Conservation (phyloP, 192 early-diverging fungal genomes). For the Backusella morwellensis region DNA sequence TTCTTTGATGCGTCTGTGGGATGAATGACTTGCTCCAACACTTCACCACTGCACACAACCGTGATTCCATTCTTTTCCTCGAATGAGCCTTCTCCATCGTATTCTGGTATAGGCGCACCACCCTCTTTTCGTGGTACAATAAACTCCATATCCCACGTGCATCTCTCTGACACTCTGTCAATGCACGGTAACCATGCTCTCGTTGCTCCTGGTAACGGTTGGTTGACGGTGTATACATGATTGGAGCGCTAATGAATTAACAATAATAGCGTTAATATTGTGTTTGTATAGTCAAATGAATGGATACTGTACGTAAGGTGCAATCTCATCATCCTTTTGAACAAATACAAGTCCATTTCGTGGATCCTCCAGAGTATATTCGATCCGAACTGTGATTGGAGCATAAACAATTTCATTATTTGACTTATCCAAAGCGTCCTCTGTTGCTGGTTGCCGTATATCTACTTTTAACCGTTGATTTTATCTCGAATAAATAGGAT, state of each 20-base stretch:
- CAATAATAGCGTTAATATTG: neutral
- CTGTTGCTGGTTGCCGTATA: neutral
- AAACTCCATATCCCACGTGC: constrained; percentile 81
- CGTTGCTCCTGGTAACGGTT: constrained; percentile 61
- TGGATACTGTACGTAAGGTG: constrained; percentile 46
- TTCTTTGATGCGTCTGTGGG: constrained; percentile 55
- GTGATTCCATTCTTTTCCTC: constrained; percentile 47
- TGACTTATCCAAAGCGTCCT: constrained; percentile 5
- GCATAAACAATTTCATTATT: constrained; percentile 38
- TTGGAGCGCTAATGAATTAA: constrained; percentile 35
- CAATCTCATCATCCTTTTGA: constrained; percentile 52
- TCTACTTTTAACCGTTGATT: neutral
- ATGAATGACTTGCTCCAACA: constrained; percentile 62
- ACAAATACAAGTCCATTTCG: constrained; percentile 54
- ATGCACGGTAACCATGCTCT: constrained; percentile 81
- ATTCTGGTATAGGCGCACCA: constrained; percentile 23
- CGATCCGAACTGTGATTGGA: constrained; percentile 45
- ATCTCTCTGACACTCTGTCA: constrained; percentile 60
- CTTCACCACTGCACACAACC: constrained; percentile 69
- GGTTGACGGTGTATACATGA: constrained; percentile 67
- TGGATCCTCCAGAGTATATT: constrained; percentile 51
- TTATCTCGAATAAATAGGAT: neutral
- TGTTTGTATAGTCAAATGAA: neutral
- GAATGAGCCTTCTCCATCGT: constrained; percentile 39
- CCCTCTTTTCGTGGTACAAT: constrained; percentile 56